Percentiles rank a stretch among this genome's conserved stretches.
phyloP scores from a whole-genome alignment of 345 rosid species.

The Pistacia atlantica region DNA sequence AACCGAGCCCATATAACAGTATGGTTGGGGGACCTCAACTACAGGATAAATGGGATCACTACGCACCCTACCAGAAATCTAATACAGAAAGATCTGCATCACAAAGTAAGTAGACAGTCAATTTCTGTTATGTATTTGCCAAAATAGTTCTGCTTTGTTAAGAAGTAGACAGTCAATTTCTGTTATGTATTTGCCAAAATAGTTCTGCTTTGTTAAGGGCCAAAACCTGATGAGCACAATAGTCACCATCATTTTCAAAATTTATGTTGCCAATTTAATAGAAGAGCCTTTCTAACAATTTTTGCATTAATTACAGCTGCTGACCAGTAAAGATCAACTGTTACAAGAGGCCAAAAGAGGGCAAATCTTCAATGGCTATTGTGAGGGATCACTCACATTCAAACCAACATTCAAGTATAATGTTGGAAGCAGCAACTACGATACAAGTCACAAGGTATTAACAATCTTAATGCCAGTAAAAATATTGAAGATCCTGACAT shows the following conservation, averaged over 20 bases:
- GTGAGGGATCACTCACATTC: constrained; percentile 58
- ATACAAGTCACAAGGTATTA: constrained; percentile 63
- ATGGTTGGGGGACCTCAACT: constrained; percentile 76
- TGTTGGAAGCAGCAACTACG: constrained; percentile 60
- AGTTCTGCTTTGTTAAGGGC: no score
- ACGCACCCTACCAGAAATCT: constrained; percentile 54
- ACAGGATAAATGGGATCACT: constrained; percentile 56
- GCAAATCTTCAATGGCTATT: constrained; percentile 57
- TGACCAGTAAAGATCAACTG: constrained; percentile 67
- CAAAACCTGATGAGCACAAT: no score
- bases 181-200: background rate
- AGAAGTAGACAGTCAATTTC: background rate
- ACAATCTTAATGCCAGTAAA: background rate
- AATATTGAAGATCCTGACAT: no score
- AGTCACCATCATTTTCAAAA: background rate
- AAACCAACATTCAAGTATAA: constrained; percentile 73
- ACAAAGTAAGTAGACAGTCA: constrained; percentile 30
- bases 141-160: no score
- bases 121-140: background rate
- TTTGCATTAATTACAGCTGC: constrained; percentile 33
- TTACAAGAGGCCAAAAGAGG: constrained; percentile 73
- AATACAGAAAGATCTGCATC: constrained; percentile 49
- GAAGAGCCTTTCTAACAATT: background rate
- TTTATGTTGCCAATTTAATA: background rate
- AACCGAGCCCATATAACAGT: constrained; percentile 46